Evolutionary conservation across 352 stramenopile species (phyloP), one percentile per base, ranked within the genome.

Genomic region (Globisporangium paroecandrum): DNA sequence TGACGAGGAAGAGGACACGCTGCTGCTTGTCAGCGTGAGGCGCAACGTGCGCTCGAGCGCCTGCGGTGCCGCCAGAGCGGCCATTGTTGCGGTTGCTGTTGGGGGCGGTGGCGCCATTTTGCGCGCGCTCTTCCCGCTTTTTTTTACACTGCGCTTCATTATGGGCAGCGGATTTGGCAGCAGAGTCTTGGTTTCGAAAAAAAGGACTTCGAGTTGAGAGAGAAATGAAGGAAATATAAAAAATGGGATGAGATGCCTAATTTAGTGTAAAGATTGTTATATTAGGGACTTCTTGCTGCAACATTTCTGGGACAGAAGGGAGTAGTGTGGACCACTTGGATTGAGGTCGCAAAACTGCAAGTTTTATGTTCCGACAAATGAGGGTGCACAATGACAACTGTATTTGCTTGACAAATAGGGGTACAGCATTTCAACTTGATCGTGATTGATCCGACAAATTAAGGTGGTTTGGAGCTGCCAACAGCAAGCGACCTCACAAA

Each of bases 41-140:
- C 36, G 58, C 47, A 70, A 58, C 58, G 65, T 29, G 20, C 25
- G 36, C 58, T 62, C 58, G 12, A 70, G 36, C 4, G 15, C 15
- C 41, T 47, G 41, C 41, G 49, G 57, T 25, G 41, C 25, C 27
- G 59, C 12, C 58, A 18, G 24, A 38, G 58, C 15, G 6, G 36
- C 10, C 38, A 32, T 27, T 32, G 12, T 20, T 46, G 25, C n/a
- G 29, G 27, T 13, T 20, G 56, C 18, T 15, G 41, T 29, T 49
- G 47, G 51, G 38, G 32, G 41, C 41, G 34, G 24, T 34, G 36
- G 54, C 54, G 55, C 64, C 64, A 69, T 69, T 57, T 64, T 58
- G 43, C 62, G 62, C 62, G 51, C 32, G 43, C 43, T 51, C 43
- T 51, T 51, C 43, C 43, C 43, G 43, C 43, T 51, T 51, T 62